Percentiles rank a stretch among this genome's conserved stretches.
Evolutionary conservation across 2,329 filamentous ascomycete species (phyloP).

Genomic region (Thermothelomyces thermophilus): DNA sequence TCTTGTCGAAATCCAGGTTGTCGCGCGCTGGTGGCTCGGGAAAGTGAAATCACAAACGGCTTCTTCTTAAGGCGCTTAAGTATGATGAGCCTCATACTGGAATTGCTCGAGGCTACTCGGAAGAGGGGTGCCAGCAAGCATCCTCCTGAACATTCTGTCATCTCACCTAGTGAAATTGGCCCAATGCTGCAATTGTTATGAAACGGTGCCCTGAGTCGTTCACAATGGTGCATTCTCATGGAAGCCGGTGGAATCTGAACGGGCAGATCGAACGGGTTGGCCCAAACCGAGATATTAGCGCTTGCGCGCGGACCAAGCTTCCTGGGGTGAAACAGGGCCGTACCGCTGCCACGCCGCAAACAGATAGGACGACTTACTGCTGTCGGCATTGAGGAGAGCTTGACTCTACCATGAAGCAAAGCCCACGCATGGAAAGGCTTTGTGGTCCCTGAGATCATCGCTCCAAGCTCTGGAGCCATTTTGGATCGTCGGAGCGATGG

Average conservation of each 20-base stretch:
- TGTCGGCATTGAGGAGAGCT: background rate
- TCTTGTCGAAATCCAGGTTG: too few relatives aligned
- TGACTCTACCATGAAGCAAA: background rate
- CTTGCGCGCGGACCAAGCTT: background rate
- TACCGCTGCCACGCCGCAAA: background rate
- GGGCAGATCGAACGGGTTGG: background rate
- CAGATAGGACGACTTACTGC: background rate
- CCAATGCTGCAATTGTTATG: background rate
- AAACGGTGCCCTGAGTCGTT: background rate
- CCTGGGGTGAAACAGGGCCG: background rate
- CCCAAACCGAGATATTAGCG: background rate
- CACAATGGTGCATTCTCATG: background rate
- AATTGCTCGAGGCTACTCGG: too few relatives aligned
- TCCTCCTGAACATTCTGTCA: background rate
- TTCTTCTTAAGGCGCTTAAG: too few relatives aligned
- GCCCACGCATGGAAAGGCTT: background rate
- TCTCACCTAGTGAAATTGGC: background rate
- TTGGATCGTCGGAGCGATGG: background rate
- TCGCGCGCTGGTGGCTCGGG: too few relatives aligned
- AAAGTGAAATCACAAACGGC: too few relatives aligned
- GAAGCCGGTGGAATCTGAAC: background rate
- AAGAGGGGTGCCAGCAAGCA: background rate
- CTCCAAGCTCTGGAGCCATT: background rate
- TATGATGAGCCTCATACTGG: too few relatives aligned
- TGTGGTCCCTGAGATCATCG: background rate